Evolutionary conservation across 2,329 filamentous ascomycete genomes (phyloP), one percentile per base, ranked within the genome.

Genomic region (Beauveria sp.): DNA sequence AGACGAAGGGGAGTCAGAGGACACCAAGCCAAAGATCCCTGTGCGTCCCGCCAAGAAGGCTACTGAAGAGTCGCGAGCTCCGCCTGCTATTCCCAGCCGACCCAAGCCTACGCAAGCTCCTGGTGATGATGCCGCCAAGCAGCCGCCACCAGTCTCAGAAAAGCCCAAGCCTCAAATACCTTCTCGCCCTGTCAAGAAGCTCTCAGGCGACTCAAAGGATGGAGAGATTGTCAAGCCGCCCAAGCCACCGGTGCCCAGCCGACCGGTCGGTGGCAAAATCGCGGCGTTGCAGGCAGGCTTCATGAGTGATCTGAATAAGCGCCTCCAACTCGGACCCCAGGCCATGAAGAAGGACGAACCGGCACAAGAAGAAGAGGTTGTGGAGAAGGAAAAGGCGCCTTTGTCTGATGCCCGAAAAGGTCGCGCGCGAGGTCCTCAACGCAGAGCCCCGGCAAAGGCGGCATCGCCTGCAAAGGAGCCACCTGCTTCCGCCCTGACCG

Each of bases 271-370:
- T 10, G 85, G 86, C 68, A 98, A 98, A 78, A 96, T 99, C 72
- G 91, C 93, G 18, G 89, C 91, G 26, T 79, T 99, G 38, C 92
- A 96, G 75, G 90, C 90, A 43, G 91, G 90, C 3, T 98, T 99
- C 74, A 86, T 99, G 82, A 92, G 87, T 50, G 93, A 98, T 70
- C 79, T 99, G 48, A 96, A 98, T 74, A 93, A 91, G 68, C 89
- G 92, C 54, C 80, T 99, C 31, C 88, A 91, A 70, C 77, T 96
- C 42, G 95, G 95, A 1, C 93, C 93, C n/a, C 87, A 90, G 67
- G 85, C 82, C 10, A 84, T 87, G 1, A 93, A 91, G 78, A 88
- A 90, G 66, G 88, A 90, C 69, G 88, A 93, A 66, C 77, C 81
- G 46, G 72, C 77, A 10, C 76, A 79, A 16, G 80, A 86, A 58